Evolutionary conservation across 2,329 filamentous ascomycete species (phyloP).

Genomic region (Myotisia sp.): DNA sequence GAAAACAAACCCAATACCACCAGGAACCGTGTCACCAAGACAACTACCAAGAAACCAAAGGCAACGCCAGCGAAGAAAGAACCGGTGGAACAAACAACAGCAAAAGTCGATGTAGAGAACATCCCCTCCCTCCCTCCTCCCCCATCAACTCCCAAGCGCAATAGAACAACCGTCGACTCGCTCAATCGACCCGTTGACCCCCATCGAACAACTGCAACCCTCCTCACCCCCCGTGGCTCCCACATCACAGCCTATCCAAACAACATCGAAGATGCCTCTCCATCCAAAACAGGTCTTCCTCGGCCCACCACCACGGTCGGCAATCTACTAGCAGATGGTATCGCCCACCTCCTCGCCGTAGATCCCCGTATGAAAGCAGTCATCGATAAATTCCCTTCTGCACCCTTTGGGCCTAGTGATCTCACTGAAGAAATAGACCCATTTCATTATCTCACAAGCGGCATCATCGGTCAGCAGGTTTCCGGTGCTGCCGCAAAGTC

Average conservation of each 20-base stretch:
- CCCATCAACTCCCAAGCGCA: slow-evolving; percentile 21
- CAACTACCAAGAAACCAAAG: slow-evolving; percentile 6
- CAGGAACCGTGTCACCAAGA: slow-evolving; percentile 12
- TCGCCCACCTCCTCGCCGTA: slow-evolving; percentile 55
- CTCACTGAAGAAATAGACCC: slow-evolving; percentile 78
- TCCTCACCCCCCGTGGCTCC: slow-evolving; percentile 36
- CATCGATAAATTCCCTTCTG: slow-evolving; percentile 61
- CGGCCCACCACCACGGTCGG: slow-evolving; percentile 47
- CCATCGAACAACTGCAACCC: slow-evolving; percentile 34
- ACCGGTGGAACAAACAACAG: slow-evolving; percentile 3
- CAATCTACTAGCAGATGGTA: slow-evolving; percentile 60
- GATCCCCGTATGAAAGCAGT: slow-evolving; percentile 59
- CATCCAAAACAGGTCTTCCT: slow-evolving; percentile 25
- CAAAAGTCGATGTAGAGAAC: slow-evolving; percentile 9
- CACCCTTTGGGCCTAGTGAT: slow-evolving; percentile 65
- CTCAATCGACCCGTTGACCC: slow-evolving; percentile 34
- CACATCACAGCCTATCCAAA: slow-evolving; percentile 36
- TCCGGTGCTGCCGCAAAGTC: slow-evolving; percentile 80
- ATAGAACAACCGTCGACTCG: slow-evolving; percentile 22
- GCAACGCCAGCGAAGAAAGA: slow-evolving; percentile 4
- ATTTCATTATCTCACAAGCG: slow-evolving; percentile 66
- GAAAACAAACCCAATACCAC: slow-evolving; percentile 4
- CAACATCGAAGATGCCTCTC: slow-evolving; percentile 24
- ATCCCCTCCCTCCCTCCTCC: slow-evolving; percentile 10
- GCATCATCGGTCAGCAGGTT: slow-evolving; percentile 93